Evolutionary conservation across 2,329 filamentous ascomycete genomes (phyloP).

Genomic region (Tricladium varicosporioides): DNA sequence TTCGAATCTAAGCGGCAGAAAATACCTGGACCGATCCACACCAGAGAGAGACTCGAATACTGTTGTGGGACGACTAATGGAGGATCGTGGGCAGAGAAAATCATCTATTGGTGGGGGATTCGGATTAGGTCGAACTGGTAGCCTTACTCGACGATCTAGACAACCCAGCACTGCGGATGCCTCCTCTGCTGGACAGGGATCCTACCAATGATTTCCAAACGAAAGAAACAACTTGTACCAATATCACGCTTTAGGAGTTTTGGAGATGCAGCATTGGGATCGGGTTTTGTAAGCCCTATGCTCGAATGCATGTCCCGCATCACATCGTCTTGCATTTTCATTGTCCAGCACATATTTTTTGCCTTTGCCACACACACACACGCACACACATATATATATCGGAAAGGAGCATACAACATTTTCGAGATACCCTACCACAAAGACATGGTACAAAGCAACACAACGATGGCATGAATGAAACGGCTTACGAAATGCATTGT

Average conservation of each 20-base stretch:
- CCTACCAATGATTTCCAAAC: conserved; percentile 19
- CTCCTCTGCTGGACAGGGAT: conserved; percentile 20
- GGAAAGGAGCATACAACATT: conserved; percentile 13
- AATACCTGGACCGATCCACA: conserved; percentile 30
- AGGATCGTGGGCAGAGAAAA: conserved; percentile 30
- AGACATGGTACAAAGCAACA: conserved; percentile 13
- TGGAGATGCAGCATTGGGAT: neutral
- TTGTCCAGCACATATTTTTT: neutral
- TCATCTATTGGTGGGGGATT: conserved; percentile 25
- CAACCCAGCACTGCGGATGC: conserved; percentile 19
- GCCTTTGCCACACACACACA: neutral
- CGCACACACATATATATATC: conserved; percentile 7
- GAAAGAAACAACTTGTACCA: conserved; percentile 12
- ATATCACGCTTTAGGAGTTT: conserved; percentile 22
- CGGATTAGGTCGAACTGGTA: conserved; percentile 23
- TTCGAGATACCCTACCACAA: conserved; percentile 23
- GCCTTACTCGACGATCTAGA: conserved; percentile 22
- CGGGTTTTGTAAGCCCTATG: neutral
- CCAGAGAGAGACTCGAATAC: conserved; percentile 32
- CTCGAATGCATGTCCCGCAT: neutral
- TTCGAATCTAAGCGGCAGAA: conserved; percentile 21
- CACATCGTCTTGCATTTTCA: conserved; percentile 5
- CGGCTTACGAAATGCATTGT: conserved; percentile 11
- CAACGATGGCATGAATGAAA: conserved; percentile 19
- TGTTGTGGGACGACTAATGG: conserved; percentile 23